Evolutionary conservation across 139 green algal genomes (phyloP), one percentile per base, ranked within the genome.

Genomic region (Astrephomene gubernaculifera): DNA sequence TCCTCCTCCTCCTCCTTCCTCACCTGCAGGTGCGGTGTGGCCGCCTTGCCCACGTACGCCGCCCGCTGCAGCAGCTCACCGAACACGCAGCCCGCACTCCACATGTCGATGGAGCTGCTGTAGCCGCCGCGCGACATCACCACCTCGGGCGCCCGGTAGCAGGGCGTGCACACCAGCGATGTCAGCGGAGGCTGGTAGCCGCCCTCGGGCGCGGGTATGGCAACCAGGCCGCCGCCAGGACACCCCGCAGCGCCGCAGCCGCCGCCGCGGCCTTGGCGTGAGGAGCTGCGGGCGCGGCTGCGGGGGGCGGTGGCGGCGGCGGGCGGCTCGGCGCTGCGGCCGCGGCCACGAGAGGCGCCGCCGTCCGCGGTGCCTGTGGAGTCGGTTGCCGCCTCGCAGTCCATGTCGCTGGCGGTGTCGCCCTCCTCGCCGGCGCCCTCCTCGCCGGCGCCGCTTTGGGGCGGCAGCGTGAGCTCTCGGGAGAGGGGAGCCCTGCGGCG

Each of bases 11-110:
- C 38, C 17, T 33, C 36, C 2, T 19, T 17, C 39, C 49, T 14
- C 52, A 85, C 88, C 85, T 96, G 89, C 72, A 97, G 90, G 80
- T 96, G 89, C 33, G 94, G 95, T 9, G 92, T 96, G 29, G 91
- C 67, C 2, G 94, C 91, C 22, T 92, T 94, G 38, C 94, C 94
- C 27, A 97, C 64, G 73, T 92, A 91, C 1, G 89, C 81, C 6
- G 96, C 90, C 35, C 95, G 90, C 82, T 97, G 94, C 85, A 98
- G 91, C 79, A 98, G 91, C 95, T 98, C 96, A 0, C 95, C 96
- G 72, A 98, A 96, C 63, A 98, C 95, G 89, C 95, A 98, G 43
- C 96, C 96, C 44, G 95, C 43, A 33, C 81, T 78, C 88, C 87
- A 97, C 87, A 96, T 94, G 88, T 98, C 95, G 17, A 97, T 94